Evolutionary conservation across 192 early-diverging fungal species (phyloP), one percentile per base, ranked within the genome.

Genomic region (Endogone sp.): DNA sequence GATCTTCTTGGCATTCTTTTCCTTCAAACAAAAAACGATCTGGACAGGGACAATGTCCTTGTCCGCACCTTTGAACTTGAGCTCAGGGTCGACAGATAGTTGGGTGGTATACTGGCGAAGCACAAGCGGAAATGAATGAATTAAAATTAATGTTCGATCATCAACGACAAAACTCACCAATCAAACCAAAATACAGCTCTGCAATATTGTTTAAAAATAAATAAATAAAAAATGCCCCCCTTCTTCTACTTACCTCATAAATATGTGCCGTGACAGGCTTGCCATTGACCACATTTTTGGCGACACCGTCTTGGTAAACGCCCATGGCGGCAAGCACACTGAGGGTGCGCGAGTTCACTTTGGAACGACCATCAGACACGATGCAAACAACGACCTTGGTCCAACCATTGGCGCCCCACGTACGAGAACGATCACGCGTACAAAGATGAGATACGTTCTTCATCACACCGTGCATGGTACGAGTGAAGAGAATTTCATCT

Each of bases 401-500:
- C 93, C 93, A 95, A 4, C 88, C 88, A 62, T 92, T 80, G 21
- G 79, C 84, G 55, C 89, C 88, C 92, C 89, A 91, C 8, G 79
- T 88, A 29, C 79, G 76, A 44, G 87, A 89, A 56, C 84, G 78
- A 9, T 79, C 81, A 24, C 85, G 84, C 23, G 82, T 83, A 74
- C 89, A 91, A 28, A 94, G 68, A 65, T 94, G 84, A 0, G 82
- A 74, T 75, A 94, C 94, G 84, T 98, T 98, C 75, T 92, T 92
- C 85, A 91, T 89, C 27, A 96, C 87, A 3, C 91, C 90, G 44
- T 87, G 73, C 89, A 95, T 94, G 1, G 96, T 92, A 70, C 94
- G 89, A 73, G 86, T 90, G 77, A 98, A 98, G 63, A 96, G 79
- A 29, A 90, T 75, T 71, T 95, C 92, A 79, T 95, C 95, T 83